Evolutionary conservation across 371 early-diverging fungal species (phyloP).

Genomic region (Vittaforma corneae): DNA sequence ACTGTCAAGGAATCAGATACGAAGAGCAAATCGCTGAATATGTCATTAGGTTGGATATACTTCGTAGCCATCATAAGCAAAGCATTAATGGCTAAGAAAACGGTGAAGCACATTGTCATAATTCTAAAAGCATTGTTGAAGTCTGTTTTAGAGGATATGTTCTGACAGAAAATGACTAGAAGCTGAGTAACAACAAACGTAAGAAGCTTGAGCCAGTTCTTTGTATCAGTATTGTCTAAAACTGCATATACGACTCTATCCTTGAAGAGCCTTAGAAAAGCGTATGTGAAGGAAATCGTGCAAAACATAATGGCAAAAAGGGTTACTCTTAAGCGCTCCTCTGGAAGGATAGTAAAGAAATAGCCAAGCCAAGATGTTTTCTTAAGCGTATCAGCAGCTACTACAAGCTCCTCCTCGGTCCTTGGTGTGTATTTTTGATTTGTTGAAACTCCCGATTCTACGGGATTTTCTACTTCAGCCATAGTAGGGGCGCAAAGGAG

Average conservation of each 20-base stretch:
- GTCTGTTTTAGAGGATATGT: neutral
- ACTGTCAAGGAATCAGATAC: neutral
- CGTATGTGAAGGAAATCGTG: constrained; percentile 1
- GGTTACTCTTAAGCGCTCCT: neutral
- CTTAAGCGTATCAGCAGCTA: neutral
- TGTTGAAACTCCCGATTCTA: neutral
- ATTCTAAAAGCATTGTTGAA: constrained; percentile 8
- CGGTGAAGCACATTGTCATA: neutral
- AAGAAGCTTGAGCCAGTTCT: constrained; percentile 12
- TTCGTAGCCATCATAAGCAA: neutral
- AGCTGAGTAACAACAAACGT: constrained; percentile 8
- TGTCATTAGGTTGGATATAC: neutral
- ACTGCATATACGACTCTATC: constrained; percentile 6
- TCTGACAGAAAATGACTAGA: constrained; percentile 1
- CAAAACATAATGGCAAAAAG: constrained; percentile 1
- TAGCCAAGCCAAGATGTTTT: constrained; percentile 14
- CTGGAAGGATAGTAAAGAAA: constrained; percentile 6
- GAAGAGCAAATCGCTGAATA: neutral
- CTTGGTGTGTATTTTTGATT: neutral
- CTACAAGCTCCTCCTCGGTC: constrained; percentile 20
- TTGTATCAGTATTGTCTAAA: neutral
- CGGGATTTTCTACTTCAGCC: neutral
- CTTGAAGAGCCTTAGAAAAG: constrained; percentile 14
- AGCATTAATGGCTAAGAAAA: constrained; percentile 7
- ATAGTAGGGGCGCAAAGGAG: neutral